phyloP scores from a whole-genome alignment of 2,329 filamentous ascomycete species.

The Epichloe sylvatica region DNA sequence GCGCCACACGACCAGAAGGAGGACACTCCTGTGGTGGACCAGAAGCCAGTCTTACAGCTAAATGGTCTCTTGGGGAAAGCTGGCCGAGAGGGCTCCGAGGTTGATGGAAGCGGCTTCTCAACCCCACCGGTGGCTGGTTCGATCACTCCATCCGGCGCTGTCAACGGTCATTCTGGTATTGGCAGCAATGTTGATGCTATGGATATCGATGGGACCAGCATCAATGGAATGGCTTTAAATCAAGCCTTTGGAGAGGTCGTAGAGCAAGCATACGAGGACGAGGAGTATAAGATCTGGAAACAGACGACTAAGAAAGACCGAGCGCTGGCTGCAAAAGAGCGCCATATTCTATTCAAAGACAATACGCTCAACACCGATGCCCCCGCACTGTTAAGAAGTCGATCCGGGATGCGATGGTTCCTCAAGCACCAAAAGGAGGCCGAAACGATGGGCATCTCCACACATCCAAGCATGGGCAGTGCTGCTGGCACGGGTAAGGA shows the following conservation, averaged over 20 bases:
- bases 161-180: constrained; percentile 51
- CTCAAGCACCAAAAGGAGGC: constrained; percentile 64
- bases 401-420: constrained; percentile 81
- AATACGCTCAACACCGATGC: constrained; percentile 77
- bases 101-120: constrained; percentile 70
- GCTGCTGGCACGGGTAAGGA: constrained; percentile 30
- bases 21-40: constrained; percentile 61
- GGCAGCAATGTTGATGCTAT: constrained; percentile 71
- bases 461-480: constrained; percentile 24
- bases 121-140: constrained; percentile 68
- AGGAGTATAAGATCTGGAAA: constrained; percentile 97
- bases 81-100: constrained; percentile 61
- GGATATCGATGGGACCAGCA: constrained; percentile 68
- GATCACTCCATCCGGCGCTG: constrained; percentile 53
- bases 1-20: constrained; percentile 61
- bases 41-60: constrained; percentile 57
- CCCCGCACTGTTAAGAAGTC: constrained; percentile 70
- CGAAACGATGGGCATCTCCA: constrained; percentile 32
- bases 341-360: constrained; percentile 72
- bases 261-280: constrained; percentile 73
- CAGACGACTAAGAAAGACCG: constrained; percentile 96
- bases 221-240: constrained; percentile 50
- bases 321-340: constrained; percentile 70
- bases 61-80: constrained; percentile 47
- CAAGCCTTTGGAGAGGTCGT: constrained; percentile 51